A percentile compares a stretch with the other conserved stretches of the same genome.
These are phyloP conservation scores for Trypanosoma theileri DNA, from an alignment of 208 protist species.

Conservation along the genomic window DNA sequence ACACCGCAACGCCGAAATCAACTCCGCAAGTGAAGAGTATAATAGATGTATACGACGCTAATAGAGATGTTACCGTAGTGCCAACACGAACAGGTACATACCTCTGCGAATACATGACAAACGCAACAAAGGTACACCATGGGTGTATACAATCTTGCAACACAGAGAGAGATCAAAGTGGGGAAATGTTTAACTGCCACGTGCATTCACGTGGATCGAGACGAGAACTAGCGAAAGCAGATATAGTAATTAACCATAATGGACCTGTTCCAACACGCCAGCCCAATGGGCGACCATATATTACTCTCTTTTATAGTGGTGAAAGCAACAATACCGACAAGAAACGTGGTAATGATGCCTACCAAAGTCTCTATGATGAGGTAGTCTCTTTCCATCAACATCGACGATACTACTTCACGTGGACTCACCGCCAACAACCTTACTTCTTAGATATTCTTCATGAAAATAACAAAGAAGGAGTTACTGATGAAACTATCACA, in stretches of 20 bases:
- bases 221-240: neutral
- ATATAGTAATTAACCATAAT: conserved; percentile 13
- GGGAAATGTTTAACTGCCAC: neutral
- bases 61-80: neutral
- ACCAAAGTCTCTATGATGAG: conserved; percentile 2
- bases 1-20: too few species aligned
- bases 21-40: too few species aligned
- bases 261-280: conserved; percentile 1
- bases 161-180: neutral
- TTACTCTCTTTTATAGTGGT: conserved; percentile 13
- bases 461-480: neutral
- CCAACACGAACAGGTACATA: neutral
- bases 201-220: neutral
- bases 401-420: conserved; percentile 16
- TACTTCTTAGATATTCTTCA: conserved; percentile 5
- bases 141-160: neutral
- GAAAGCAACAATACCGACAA: conserved; percentile 11
- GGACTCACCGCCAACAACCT: neutral
- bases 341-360: neutral
- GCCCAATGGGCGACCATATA: neutral
- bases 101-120: conserved; percentile 10
- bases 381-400: conserved; percentile 12
- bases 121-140: neutral
- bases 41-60: neutral
- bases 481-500: neutral